Conservation (phyloP, 1,284 basidiomycete species). For the Papiliotrema fonsecae region DNA sequence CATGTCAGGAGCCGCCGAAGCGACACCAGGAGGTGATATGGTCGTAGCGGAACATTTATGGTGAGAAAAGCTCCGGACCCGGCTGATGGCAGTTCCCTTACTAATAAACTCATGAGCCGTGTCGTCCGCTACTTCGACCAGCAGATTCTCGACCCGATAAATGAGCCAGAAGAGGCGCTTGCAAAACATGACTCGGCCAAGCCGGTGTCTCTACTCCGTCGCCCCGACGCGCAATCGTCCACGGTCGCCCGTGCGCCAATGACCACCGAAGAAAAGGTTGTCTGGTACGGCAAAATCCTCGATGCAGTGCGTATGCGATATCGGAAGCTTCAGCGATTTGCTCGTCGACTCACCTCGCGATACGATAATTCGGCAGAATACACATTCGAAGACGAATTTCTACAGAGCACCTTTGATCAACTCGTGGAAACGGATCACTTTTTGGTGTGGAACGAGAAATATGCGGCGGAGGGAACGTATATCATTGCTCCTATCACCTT, state of each 20-base stretch:
- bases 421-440: conserved; percentile 87
- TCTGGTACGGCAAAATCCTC: conserved; percentile 89
- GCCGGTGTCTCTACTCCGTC: not conserved
- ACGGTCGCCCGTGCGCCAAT: conserved; percentile 49
- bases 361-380: conserved; percentile 98
- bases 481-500: conserved; percentile 82
- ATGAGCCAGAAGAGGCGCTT: not conserved
- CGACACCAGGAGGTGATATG: conserved; percentile 80
- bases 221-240: not conserved
- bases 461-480: conserved; percentile 91
- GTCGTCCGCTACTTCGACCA: conserved; percentile 91
- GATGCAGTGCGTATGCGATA: conserved; percentile 90
- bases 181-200: not conserved
- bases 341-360: conserved; percentile 71
- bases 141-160: conserved; percentile 74
- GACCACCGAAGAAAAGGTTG: conserved; percentile 73
- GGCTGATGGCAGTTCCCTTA: conserved; percentile 58
- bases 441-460: conserved; percentile 84
- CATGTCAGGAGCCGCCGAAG: conserved; percentile 86
- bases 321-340: conserved; percentile 89
- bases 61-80: conserved; percentile 50
- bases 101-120: conserved; percentile 82
- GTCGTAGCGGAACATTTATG: conserved; percentile 93
- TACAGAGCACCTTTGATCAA: conserved; percentile 73
- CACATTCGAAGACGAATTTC: conserved; percentile 69